Base-by-base conservation (phyloP, 2,329 filamentous ascomycete genomes). In the Trichoderma polysporum region DNA sequence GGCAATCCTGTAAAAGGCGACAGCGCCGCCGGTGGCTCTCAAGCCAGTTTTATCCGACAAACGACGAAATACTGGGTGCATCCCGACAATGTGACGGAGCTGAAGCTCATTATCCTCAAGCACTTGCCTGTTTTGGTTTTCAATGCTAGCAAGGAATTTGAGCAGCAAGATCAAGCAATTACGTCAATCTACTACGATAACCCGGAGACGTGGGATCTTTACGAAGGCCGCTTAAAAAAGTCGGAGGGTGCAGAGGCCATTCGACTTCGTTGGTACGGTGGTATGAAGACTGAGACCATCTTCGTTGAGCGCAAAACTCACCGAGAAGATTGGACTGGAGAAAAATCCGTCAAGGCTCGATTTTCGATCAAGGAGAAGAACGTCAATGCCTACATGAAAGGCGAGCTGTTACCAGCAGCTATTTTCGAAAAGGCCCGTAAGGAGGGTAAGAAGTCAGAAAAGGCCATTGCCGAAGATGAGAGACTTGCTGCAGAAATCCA, bases 31-130 rank as follows among this genome's bases (percentile, higher is more conserved):
- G 95, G 95, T 73, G 95, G 94, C 65, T 88, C 86, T 70, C 95
- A 99, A 79, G 94, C 94, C 76, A 98, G 91, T 83, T 99, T 99
- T 76, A 89, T 99, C 69, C 91, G 95, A 68, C 92, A 98, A 76
- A 99, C 95, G 0, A 99, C 95, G 35, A 99, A 99, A 80, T 99
- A 99, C 82, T 99, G 95, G 95, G 95, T 99, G 53, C 95, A 99
- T 76, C 92, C 92, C 2, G 95, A 98, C 79, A 99, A 99, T 76
- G 95, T 99, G 73, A 98, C 95, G 5, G 95, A 99, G 81, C 81
- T 99, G 69, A 99, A 99, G 83, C 89, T 99, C 78, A 94, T 99
- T 76, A 94, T 99, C 75, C 84, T 99, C 61, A 98, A 99, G 83
- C 95, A 99, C 82, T 84, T 99, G 69, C 95, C 95, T 0, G 95